A percentile compares a stretch with the other conserved stretches of the same genome.
These are phyloP conservation scores for Podospora sp. DNA, from an alignment of 495 filamentous ascomycete species.

Conservation along the genomic window DNA sequence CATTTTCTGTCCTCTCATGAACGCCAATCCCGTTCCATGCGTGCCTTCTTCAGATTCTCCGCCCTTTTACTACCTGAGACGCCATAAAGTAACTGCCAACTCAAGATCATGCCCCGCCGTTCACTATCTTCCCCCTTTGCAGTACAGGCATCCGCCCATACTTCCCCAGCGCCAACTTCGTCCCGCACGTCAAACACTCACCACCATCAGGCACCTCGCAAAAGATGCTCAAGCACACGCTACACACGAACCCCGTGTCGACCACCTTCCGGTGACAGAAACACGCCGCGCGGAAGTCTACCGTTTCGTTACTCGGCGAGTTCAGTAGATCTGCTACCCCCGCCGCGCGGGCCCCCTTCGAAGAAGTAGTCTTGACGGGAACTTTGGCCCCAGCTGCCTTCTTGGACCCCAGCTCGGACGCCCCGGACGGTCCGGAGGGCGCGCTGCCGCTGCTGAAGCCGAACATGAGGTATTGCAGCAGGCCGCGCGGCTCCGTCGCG, in stretches of 20 bases:
- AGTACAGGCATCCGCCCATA: constrained; percentile 72
- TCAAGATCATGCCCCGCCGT: background rate
- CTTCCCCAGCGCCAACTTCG: constrained; percentile 72
- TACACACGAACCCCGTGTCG: constrained; percentile 92
- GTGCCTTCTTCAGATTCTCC: background rate
- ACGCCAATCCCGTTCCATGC: background rate
- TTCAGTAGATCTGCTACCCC: constrained; percentile 58
- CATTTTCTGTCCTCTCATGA: background rate
- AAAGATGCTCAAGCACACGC: constrained; percentile 84
- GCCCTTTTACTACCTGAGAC: background rate
- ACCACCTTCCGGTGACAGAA: constrained; percentile 94
- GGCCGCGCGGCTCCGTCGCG: constrained; percentile 58
- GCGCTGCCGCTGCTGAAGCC: constrained; percentile 63
- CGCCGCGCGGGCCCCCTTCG: background rate
- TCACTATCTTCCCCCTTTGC: constrained; percentile 57
- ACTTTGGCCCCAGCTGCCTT: background rate
- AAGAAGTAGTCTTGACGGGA: background rate
- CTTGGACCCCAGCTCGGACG: no score
- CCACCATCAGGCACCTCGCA: constrained; percentile 54
- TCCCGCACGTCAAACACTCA: constrained; percentile 89
- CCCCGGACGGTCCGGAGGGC: constrained; percentile 10
- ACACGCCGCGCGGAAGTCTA: constrained; percentile 96
- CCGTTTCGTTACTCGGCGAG: constrained; percentile 76
- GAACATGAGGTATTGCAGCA: constrained; percentile 94
- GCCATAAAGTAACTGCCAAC: background rate